Evolutionary conservation across 805 yeast genomes (phyloP).

Genomic region (Dipodascopsis tothii): DNA sequence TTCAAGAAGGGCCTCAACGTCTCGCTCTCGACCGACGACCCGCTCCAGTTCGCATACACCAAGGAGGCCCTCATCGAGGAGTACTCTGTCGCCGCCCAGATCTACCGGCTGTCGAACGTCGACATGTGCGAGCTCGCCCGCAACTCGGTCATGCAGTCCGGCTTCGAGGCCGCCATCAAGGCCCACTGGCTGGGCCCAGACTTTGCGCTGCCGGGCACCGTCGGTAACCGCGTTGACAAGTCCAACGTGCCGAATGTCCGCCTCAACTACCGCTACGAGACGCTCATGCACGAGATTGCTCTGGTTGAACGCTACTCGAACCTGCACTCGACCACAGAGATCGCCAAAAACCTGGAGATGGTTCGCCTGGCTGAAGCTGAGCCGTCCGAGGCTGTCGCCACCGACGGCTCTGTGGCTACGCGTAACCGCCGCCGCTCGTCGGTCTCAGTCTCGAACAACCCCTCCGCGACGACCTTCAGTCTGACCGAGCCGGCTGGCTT

Average conservation of each 20-base stretch:
- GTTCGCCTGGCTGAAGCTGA: neutral
- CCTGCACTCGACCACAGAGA: neutral
- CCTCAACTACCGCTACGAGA: slow-evolving; percentile 74
- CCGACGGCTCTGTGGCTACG: neutral
- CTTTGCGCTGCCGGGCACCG: slow-evolving; percentile 47
- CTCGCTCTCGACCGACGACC: slow-evolving; percentile 93
- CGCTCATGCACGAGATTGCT: slow-evolving; percentile 61
- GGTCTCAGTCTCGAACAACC: neutral
- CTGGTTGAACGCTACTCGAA: slow-evolving; percentile 6
- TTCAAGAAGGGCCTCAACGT: slow-evolving; percentile 92
- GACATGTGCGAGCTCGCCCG: slow-evolving; percentile 96
- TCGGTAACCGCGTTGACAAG: slow-evolving; percentile 83
- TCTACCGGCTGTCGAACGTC: slow-evolving; percentile 85
- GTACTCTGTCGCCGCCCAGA: slow-evolving; percentile 96
- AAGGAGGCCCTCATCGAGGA: slow-evolving; percentile 96
- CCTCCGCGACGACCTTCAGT: neutral
- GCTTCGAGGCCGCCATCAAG: slow-evolving; percentile 82
- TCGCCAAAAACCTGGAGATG: slow-evolving; percentile 4
- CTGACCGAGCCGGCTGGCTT: slow-evolving; percentile 18
- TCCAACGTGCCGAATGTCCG: slow-evolving; percentile 92
- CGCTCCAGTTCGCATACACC: slow-evolving; percentile 92
- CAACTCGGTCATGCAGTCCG: slow-evolving; percentile 88
- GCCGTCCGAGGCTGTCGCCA: neutral
- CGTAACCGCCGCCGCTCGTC: neutral
- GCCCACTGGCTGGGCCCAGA: slow-evolving; percentile 85